Conservation (phyloP, 495 filamentous ascomycete genomes). For the Cryomyces minteri region DNA sequence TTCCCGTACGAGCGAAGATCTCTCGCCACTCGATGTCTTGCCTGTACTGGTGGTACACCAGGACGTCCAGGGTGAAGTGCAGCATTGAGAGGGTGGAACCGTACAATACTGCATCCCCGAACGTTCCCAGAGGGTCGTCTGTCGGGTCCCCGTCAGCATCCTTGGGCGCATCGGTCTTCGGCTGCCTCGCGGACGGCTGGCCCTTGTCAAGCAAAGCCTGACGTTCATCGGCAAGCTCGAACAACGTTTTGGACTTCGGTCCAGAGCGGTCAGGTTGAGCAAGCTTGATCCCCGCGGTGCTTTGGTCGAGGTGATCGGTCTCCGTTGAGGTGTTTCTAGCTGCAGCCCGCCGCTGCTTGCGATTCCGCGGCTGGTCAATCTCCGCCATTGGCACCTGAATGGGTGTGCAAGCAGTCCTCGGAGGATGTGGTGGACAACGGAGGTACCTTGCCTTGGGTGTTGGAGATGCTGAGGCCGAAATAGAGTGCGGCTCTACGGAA, state of each 20-base stretch:
- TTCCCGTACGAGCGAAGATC: constrained; percentile 32
- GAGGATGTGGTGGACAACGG: too few relatives aligned
- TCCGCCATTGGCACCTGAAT: neutral
- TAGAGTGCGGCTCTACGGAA: too few relatives aligned
- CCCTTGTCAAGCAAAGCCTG: constrained; percentile 28
- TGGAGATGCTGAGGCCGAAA: too few relatives aligned
- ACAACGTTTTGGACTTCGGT: constrained; percentile 37
- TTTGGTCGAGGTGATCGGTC: neutral
- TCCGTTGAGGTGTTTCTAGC: neutral
- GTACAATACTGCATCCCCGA: constrained; percentile 45
- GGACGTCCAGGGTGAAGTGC: constrained; percentile 72
- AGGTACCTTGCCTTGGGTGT: too few relatives aligned
- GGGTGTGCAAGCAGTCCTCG: too few relatives aligned
- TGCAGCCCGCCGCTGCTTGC: neutral
- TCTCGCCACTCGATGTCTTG: constrained; percentile 40
- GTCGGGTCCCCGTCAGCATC: constrained; percentile 16
- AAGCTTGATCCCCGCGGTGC: constrained; percentile 17
- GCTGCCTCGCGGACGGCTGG: constrained; percentile 13
- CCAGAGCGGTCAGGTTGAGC: constrained; percentile 38
- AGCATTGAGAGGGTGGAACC: constrained; percentile 56
- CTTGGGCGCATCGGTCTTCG: constrained; percentile 10
- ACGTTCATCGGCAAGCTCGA: constrained; percentile 43
- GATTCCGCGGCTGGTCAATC: neutral
- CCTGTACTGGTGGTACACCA: constrained; percentile 85
- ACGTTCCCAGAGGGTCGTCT: constrained; percentile 28